These are phyloP conservation scores for Rhizopogon hawkerae DNA, from an alignment of 1,284 basidiomycete species.

Conservation along the genomic window DNA sequence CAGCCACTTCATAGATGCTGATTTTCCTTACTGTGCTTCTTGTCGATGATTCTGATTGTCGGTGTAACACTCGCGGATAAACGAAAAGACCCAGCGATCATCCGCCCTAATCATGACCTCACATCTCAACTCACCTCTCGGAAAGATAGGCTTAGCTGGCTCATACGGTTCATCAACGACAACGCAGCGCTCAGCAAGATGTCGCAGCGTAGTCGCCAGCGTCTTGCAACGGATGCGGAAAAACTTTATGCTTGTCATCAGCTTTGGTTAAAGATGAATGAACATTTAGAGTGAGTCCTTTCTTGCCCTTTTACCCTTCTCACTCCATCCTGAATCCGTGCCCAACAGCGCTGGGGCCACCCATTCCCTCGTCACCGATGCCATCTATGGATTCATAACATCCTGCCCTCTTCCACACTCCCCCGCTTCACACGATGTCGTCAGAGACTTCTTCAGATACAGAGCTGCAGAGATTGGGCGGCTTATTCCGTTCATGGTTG, in stretches of 20 bases:
- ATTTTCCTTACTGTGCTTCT: background rate
- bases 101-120: conserved; percentile 74
- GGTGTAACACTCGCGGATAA: background rate
- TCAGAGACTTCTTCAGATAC: conserved; percentile 80
- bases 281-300: conserved; percentile 48
- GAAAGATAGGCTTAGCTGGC: conserved; percentile 67
- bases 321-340: background rate
- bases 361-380: conserved; percentile 55
- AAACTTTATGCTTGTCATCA: conserved; percentile 77
- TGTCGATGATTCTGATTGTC: background rate
- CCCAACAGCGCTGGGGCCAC: conserved; percentile 35
- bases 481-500: conserved; percentile 47
- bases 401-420: conserved; percentile 11
- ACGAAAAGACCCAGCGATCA: conserved; percentile 59
- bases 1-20: background rate
- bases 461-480: conserved; percentile 54
- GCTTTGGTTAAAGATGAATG: conserved; percentile 80
- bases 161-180: conserved; percentile 83
- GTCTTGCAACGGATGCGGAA: conserved; percentile 80
- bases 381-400: conserved; percentile 56
- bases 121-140: conserved; percentile 72
- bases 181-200: conserved; percentile 78
- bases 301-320: conserved; percentile 2
- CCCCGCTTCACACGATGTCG: conserved; percentile 52
- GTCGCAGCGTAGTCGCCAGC: conserved; percentile 69